phyloP scores from a whole-genome alignment of 129 eudicot genomes.

The Deinandra increscens region DNA sequence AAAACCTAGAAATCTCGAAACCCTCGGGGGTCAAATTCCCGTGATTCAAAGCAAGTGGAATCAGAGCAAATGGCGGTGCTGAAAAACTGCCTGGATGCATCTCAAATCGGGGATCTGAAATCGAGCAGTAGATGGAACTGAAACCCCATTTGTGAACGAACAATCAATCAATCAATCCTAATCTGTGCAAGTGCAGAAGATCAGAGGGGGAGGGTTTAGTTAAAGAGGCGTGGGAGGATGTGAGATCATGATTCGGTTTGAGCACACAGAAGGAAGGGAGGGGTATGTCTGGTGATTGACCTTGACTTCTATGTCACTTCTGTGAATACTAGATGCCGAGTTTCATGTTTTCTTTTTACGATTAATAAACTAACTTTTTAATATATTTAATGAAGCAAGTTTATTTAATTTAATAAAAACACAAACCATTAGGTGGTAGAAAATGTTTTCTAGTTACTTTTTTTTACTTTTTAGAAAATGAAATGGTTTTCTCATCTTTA shows the following conservation, averaged over 20 bases:
- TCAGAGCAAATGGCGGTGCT: constrained; percentile 54
- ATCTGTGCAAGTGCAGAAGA: too few species aligned
- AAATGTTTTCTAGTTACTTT: too few species aligned
- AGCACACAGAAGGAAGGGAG: constrained; percentile 4
- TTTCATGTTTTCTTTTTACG: background rate
- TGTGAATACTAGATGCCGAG: constrained; percentile 14
- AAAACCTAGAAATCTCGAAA: constrained; percentile 61
- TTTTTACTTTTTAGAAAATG: too few species aligned
- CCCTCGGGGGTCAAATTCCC: constrained; percentile 52
- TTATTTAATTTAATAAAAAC: too few species aligned
- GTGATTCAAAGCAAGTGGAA: constrained; percentile 59
- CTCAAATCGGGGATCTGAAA: constrained; percentile 48
- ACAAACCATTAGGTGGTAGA: too few species aligned
- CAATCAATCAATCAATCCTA: too few species aligned
- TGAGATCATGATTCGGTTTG: constrained; percentile 35
- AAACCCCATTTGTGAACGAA: constrained; percentile 22
- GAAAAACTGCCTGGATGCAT: constrained; percentile 62
- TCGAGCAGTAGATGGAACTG: constrained; percentile 13
- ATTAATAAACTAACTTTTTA: too few species aligned
- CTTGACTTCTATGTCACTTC: constrained; percentile 32
- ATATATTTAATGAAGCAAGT: too few species aligned
- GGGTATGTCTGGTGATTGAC: constrained; percentile 24
- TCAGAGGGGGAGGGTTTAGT: constrained; percentile 25
- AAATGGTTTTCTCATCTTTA: too few species aligned
- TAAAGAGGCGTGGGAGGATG: constrained; percentile 19